Evolutionary conservation across 139 green algal genomes (phyloP), one percentile per base, ranked within the genome.

Genomic region (Micractinium sp.): DNA sequence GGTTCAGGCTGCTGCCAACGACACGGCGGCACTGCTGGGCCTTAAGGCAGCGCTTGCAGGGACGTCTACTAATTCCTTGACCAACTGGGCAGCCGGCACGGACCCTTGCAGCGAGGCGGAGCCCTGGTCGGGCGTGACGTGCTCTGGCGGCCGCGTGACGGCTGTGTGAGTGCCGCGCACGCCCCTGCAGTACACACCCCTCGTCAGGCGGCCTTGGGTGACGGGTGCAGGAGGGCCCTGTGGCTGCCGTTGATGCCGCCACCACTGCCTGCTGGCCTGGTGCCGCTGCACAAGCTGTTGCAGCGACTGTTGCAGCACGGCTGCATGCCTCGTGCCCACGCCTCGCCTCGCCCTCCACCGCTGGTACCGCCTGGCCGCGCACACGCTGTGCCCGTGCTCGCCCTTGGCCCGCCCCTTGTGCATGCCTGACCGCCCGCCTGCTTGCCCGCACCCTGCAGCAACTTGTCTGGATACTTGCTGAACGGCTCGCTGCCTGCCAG

Each of bases 41-140:
- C 73, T 88, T 9, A 81, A 88, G 71, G 61, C 41, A 53, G 33
- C 84, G 2, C 47, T 88, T 23, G 69, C 31, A 19, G 84, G 84
- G 5, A 63, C 61, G 35, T 39, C 47, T 1, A 27, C 47, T 9
- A 33, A 77, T 31, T 25, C 53, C 9, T 75, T 89, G 75, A 12
- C 75, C 33, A 71, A 22, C 31, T 89, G 85, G 75, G 61, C 25
- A 60, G 31, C 85, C 1, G 22, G 18, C n/a, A 61, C 33, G 12
- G 35, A 89, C 61, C 86, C 86, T 0, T 89, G 86, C 36, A 47
- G n/a, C 36, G 56, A 15, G 2, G 25, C 22, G 7, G 75, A 66
- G 14, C 82, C 82, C 29, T 89, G 86, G 86, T 22, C 15, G 13
- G 86, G 86, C 36, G 86, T 89, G 27, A 85, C 29, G 35, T 89